Conservation (phyloP, 1,284 basidiomycete species). For the Sutorius eximius region DNA sequence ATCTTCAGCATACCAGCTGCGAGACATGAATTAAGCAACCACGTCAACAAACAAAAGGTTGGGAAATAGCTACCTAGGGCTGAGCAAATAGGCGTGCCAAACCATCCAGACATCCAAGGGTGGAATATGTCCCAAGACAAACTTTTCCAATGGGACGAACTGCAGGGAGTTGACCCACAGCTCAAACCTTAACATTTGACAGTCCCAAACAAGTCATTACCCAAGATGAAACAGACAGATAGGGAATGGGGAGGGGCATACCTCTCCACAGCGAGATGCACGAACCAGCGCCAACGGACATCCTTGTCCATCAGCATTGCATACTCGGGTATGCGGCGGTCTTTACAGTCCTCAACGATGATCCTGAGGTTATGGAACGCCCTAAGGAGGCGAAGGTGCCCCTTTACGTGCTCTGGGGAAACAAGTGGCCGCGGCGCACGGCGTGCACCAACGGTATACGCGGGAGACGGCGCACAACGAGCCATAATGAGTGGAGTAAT, state of each 20-base stretch:
- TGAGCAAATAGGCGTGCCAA: slow-evolving; percentile 48
- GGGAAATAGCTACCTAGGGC: too few species aligned
- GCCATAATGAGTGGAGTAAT: slow-evolving; percentile 1
- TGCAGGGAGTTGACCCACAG: slow-evolving; percentile 33
- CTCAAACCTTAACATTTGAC: slow-evolving; percentile 33
- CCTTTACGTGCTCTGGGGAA: slow-evolving; percentile 24
- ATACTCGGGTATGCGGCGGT: slow-evolving; percentile 27
- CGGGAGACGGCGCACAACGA: not conserved
- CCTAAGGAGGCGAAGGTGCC: slow-evolving; percentile 33
- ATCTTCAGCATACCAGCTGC: slow-evolving; percentile 42
- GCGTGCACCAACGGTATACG: slow-evolving; percentile 22
- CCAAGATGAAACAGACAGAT: not conserved
- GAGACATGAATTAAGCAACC: not conserved
- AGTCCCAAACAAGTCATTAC: not conserved
- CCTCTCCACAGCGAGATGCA: slow-evolving; percentile 34
- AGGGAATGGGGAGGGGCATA: not conserved
- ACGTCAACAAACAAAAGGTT: not conserved
- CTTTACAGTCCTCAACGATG: slow-evolving; percentile 29
- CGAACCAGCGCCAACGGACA: slow-evolving; percentile 33
- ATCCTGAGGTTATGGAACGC: slow-evolving; percentile 28
- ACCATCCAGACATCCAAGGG: slow-evolving; percentile 49
- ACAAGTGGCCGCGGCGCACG: slow-evolving; percentile 23
- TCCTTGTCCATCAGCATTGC: slow-evolving; percentile 26
- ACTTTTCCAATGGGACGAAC: slow-evolving; percentile 26
- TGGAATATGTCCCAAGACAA: slow-evolving; percentile 34